Base-by-base conservation (phyloP, 306 rosid species). In the Quercus cerris region DNA sequence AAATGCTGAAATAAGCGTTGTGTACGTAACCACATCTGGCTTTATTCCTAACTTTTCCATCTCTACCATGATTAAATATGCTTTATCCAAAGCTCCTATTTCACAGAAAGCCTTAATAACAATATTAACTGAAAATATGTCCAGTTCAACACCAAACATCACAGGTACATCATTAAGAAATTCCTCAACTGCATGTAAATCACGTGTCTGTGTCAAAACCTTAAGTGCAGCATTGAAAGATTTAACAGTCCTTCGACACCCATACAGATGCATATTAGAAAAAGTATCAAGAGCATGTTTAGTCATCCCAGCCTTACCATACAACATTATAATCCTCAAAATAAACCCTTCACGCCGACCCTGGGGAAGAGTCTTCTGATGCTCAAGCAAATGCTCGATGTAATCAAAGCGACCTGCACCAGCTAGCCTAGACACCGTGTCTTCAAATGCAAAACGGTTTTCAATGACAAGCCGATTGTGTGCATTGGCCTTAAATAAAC, bases 301-400 rank as follows among this genome's bases (percentile, higher is more conserved):
- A 27, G 80, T 79, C 96, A 93, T 90, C 71, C 93, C 96, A 57
- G 91, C 94, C 62, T 88, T 89, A 56, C 96, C 96, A 80, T 93
- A 93, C 59, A 93, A 74, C 59, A 82, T 74, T 55, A 93, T 93
- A 69, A 93, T 89, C 70, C 97, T 70, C 55, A 90, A 84, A 41
- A 93, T 52, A 76, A 93, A 91, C 33, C 96, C 96, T 74, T 93
- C 96, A 2, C 93, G 91, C 57, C 92, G 91, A 14, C 92, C 90
- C 44, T 90, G 97, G 0, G 92, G 95, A 35, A 92, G 91, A 5
- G 79, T 84, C 75, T 85, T 89, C 89, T 93, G 97, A 30, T 90
- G 91, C 70, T 89, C 92, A 56, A 93, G 92, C 44, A 93, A 75
- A 49, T 83, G 73, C 70, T 90, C 91, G 27, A 93, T 88, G 86